phyloP scores from a whole-genome alignment of 73 alveolate genomes.

The Tetrahymena thermophila region DNA sequence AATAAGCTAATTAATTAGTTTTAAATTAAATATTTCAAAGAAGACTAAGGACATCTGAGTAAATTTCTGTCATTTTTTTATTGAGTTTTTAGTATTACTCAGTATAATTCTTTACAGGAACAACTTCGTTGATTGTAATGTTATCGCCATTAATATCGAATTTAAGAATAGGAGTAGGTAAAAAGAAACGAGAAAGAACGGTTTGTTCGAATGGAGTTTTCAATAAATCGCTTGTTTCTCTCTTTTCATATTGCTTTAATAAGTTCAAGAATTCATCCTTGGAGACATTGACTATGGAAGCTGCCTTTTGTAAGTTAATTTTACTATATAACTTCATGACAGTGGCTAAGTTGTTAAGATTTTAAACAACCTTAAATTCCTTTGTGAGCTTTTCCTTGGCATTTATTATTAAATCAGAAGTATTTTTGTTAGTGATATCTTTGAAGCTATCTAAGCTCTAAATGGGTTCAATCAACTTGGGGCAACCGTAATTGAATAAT shows the following conservation, averaged over 20 bases:
- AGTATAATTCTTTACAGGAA: neutral
- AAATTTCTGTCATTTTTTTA: neutral
- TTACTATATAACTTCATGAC: neutral
- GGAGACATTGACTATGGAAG: neutral
- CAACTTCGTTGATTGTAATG: neutral
- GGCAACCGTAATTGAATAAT: neutral
- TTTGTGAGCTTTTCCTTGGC: neutral
- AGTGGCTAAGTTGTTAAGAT: neutral
- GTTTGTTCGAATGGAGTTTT: neutral
- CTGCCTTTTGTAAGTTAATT: neutral
- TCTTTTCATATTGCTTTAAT: neutral
- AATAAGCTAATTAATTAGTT: neutral
- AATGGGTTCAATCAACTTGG: neutral
- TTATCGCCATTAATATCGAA: neutral
- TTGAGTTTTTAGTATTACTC: neutral
- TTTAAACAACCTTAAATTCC: neutral
- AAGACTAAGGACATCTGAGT: neutral
- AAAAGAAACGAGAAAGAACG: neutral
- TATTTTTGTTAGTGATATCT: neutral
- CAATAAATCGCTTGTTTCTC: neutral
- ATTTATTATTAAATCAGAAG: neutral
- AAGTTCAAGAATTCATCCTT: neutral
- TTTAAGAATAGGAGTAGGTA: neutral
- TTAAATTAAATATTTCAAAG: neutral
- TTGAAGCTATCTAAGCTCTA: neutral